Evolutionary conservation across 2,329 filamentous ascomycete species (phyloP).

Genomic region (Alternaria infectoria): DNA sequence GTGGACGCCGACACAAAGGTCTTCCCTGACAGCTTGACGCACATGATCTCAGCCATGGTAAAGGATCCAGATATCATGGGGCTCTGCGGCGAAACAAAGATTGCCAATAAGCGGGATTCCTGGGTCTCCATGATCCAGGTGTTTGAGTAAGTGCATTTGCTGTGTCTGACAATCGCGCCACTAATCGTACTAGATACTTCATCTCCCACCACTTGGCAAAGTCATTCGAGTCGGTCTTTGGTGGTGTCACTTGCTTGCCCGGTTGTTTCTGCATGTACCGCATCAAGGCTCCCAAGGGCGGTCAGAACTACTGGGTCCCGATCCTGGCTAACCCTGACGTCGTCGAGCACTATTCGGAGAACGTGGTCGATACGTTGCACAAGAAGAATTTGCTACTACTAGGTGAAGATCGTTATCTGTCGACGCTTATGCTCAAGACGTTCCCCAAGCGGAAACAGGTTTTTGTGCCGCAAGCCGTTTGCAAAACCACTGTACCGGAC

Average conservation of each 20-base stretch:
- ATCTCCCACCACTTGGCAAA: slow-evolving; percentile 97
- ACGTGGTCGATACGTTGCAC: slow-evolving; percentile 96
- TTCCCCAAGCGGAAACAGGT: slow-evolving; percentile 99
- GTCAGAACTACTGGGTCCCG: slow-evolving; percentile 99
- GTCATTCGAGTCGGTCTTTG: slow-evolving; percentile 97
- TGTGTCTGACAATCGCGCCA: slow-evolving; percentile 27
- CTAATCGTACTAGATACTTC: slow-evolving; percentile 70
- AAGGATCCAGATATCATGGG: slow-evolving; percentile 99
- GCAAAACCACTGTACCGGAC: slow-evolving; percentile 97
- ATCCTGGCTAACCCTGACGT: slow-evolving; percentile 98
- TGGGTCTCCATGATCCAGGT: slow-evolving; percentile 99
- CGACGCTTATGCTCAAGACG: slow-evolving; percentile 96
- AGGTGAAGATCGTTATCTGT: slow-evolving; percentile 93
- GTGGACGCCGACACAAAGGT: slow-evolving; percentile 99
- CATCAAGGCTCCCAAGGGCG: slow-evolving; percentile 98
- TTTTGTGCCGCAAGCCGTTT: slow-evolving; percentile 97
- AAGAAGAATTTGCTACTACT: slow-evolving; percentile 94
- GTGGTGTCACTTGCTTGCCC: slow-evolving; percentile 96
- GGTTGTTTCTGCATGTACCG: slow-evolving; percentile 99
- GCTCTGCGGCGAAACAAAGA: slow-evolving; percentile 98
- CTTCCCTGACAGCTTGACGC: slow-evolving; percentile 95
- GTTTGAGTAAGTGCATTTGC: slow-evolving; percentile 71
- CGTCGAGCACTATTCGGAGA: slow-evolving; percentile 98
- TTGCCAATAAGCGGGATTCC: slow-evolving; percentile 93
- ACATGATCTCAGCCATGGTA: slow-evolving; percentile 99